Base-by-base conservation (phyloP, 2,329 filamentous ascomycete genomes). In the Esteya vermicola region DNA sequence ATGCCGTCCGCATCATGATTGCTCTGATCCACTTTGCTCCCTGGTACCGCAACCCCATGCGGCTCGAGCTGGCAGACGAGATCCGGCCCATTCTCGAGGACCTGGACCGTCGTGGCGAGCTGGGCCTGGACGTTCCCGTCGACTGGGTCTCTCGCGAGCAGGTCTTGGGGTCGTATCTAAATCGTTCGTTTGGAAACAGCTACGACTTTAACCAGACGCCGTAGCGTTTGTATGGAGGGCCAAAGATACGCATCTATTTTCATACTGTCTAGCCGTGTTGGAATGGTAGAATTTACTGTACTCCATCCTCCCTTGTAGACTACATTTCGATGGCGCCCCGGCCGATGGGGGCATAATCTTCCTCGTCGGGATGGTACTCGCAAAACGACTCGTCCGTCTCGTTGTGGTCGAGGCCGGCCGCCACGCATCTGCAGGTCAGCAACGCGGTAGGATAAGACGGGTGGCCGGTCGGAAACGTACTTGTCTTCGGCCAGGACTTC, bases 1-100 rank as follows among this genome's bases (percentile, higher is more conserved):
- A 55, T 13, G 53, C 59, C 2, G 57, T 60, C 21, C 52, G 66
- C 32, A 58, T 68, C 20, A 68, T 69, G 65, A 54, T 52, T 14
- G 55, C 52, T 20, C 52, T 53, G 35, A 52, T 60, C 9, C 50
- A 57, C 45, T 61, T 62, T 47, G 53, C 61, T 6, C 3, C 46
- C 13, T 65, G 61, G 56, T 59, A 57, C 33, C 43, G 57, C 27
- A 57, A 51, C 36, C 41, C 37, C 6, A 36, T 36, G 33, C 26
- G 28, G 6, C 40, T 48, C 19, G 39, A 43, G 14, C 37, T 49
- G 6, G 14, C 21, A 14, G n/a, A 36, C n/a, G 30, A 32, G 14
- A 32, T 32, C 47, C 45, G 19, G 23, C 27, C 45, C 41, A 48
- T 50, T 21, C 44, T 47, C 7, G 48, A 44, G 16, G 37, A 45